Conservation (phyloP, 768 basidiomycete species). For the Lyophyllum atratum region DNA sequence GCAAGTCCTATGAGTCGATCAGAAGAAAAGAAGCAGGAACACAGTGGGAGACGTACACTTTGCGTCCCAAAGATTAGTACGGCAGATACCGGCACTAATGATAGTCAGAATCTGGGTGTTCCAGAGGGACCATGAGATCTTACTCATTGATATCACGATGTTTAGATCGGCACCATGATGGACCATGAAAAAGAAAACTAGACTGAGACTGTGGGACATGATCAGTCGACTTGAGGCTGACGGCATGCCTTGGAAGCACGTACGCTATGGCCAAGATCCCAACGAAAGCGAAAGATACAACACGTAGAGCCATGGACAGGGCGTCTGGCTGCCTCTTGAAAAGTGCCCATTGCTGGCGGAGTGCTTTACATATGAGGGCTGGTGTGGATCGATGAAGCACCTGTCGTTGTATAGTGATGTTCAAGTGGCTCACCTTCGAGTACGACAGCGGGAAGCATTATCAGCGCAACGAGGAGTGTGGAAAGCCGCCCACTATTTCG, state of each 20-base stretch:
- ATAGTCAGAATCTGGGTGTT: background rate
- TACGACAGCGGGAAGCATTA: constrained; percentile 16
- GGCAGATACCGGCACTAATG: constrained; percentile 22
- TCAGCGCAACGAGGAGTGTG: constrained; percentile 14
- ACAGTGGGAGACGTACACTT: constrained; percentile 12
- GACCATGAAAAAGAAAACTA: constrained; percentile 23
- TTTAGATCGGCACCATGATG: constrained; percentile 21
- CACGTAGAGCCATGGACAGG: constrained; percentile 23
- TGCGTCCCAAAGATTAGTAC: constrained; percentile 26
- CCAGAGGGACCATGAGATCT: background rate
- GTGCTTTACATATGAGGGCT: constrained; percentile 22
- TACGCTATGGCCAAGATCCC: constrained; percentile 24
- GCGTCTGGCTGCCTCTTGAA: constrained; percentile 19
- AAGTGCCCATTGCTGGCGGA: constrained; percentile 21
- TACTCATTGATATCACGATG: constrained; percentile 22
- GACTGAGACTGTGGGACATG: constrained; percentile 18
- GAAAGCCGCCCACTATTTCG: constrained; percentile 18
- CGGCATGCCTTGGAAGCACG: constrained; percentile 1
- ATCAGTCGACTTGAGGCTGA: background rate
- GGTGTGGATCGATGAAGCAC: background rate
- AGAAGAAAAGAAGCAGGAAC: background rate
- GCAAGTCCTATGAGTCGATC: constrained; percentile 4
- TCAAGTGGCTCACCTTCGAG: constrained; percentile 24
- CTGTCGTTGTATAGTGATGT: too few relatives aligned
- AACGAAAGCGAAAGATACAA: constrained; percentile 21